phyloP scores from a whole-genome alignment of 805 yeast species.

The Blastobotrys americana region DNA sequence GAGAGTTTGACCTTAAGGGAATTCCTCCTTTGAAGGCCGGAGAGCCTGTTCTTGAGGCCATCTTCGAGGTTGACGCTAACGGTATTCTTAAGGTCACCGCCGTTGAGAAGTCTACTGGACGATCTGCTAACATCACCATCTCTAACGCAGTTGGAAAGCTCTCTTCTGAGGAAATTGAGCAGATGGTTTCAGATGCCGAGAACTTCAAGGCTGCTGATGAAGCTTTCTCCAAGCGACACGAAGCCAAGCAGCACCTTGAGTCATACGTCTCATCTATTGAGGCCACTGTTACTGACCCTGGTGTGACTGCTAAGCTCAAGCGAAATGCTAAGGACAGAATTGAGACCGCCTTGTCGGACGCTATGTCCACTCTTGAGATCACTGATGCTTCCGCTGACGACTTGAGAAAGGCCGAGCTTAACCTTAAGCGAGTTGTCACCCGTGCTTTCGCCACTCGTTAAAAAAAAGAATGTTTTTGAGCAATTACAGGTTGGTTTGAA shows the following conservation, averaged over 20 bases:
- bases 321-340: constrained; percentile 94
- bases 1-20: constrained; percentile 97
- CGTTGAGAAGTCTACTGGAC: constrained; percentile 97
- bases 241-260: constrained; percentile 98
- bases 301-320: constrained; percentile 95
- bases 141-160: constrained; percentile 99
- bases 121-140: constrained; percentile 96
- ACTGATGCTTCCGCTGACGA: constrained; percentile 97
- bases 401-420: constrained; percentile 98
- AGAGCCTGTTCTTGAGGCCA: constrained; percentile 98
- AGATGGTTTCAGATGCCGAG: constrained; percentile 98
- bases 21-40: constrained; percentile 99
- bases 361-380: constrained; percentile 93
- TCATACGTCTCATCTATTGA: constrained; percentile 95
- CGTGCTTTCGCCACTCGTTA: constrained; percentile 96
- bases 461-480: constrained; percentile 3
- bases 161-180: constrained; percentile 91
- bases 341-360: constrained; percentile 96
- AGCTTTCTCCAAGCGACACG: constrained; percentile 98
- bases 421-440: constrained; percentile 98
- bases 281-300: constrained; percentile 96
- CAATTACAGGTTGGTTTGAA: no score
- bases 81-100: constrained; percentile 99
- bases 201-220: constrained; percentile 98
- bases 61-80: constrained; percentile 98